Conservation (phyloP, 1,284 basidiomycete species). For the Cutaneotrichosporon daszewskae region DNA sequence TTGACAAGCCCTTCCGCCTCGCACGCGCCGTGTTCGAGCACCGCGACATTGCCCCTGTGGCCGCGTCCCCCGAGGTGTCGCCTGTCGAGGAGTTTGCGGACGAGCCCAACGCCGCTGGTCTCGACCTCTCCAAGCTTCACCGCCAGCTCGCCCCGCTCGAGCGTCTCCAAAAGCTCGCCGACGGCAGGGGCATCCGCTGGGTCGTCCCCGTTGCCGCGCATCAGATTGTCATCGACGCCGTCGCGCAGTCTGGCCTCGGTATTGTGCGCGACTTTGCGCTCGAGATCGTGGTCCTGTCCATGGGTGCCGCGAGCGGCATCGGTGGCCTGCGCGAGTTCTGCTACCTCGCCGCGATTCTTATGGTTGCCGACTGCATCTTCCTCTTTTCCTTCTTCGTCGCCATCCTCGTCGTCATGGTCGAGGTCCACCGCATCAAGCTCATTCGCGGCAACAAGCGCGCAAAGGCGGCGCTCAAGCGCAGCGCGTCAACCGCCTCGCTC, state of each 20-base stretch:
- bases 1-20: constrained; percentile 92
- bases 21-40: constrained; percentile 86
- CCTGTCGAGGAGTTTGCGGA: constrained; percentile 23
- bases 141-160: constrained; percentile 44
- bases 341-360: constrained; percentile 71
- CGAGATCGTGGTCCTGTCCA: constrained; percentile 80
- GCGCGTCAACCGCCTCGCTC: constrained; percentile 9
- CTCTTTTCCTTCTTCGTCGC: constrained; percentile 87
- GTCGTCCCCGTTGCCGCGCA: constrained; percentile 61
- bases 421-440: constrained; percentile 61
- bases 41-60: constrained; percentile 58
- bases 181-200: constrained; percentile 50
- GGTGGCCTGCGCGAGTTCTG: constrained; percentile 92
- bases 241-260: constrained; percentile 68
- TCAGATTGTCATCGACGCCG: constrained; percentile 76
- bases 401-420: constrained; percentile 88
- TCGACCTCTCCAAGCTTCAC: constrained; percentile 44
- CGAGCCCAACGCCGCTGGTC: constrained; percentile 20
- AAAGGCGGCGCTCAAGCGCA: constrained; percentile 19
- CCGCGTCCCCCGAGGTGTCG: constrained; percentile 48
- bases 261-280: constrained; percentile 90
- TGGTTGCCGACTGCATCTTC: constrained; percentile 80
- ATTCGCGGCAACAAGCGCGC: constrained; percentile 48
- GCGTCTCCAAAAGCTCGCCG: constrained; percentile 44
- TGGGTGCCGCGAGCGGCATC: constrained; percentile 82